Base-by-base conservation (phyloP, 2,329 filamentous ascomycete species). In the Leptodontidium sp. region DNA sequence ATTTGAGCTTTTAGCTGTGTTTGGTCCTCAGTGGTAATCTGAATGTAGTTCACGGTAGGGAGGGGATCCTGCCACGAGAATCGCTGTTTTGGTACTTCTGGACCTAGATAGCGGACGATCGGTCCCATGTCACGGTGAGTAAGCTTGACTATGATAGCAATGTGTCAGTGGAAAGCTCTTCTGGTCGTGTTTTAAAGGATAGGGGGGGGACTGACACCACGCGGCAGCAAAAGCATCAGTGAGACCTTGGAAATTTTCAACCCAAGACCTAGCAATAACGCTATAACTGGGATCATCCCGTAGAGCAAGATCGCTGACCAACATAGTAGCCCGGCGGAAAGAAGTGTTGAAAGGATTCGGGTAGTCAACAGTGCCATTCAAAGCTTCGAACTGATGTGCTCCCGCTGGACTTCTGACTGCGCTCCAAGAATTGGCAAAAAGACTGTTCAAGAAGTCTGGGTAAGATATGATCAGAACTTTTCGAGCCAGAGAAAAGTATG, bases 41-140 rank as follows among this genome's bases (percentile, higher is more conserved):
- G 71, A 24, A 82, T 78, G 75, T 84, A 81, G 74, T 84, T 78
- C 24, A 80, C 78, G 4, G 14, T 74, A n/a, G 86, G 91, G 53
- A 94, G 80, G 9, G 90, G 90, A 77, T 94, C 92, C 77, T 94
- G 90, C 92, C 92, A 94, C 75, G 88, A 76, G 26, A 91, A 84
- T 11, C 84, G 82, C 83, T 94, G 90, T 65, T 84, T 82, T 53
- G 92, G 91, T 17, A 93, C 83, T 79, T 94, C 92, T 0, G 92
- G 91, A 38, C 92, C 92, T 53, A 93, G 77, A 83, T 91, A 94
- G 77, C 90, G 90, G 29, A 84, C 78, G 61, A 87, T 83, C 43
- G 92, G 92, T 24, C 92, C 92, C 82, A 94, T 87, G 79, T 94
- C 92, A 81, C 92, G 91, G 83, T 94, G 92, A 45, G 91, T 84